phyloP scores from a whole-genome alignment of 1,284 basidiomycete genomes.

The Rhodotorula glutinis region DNA sequence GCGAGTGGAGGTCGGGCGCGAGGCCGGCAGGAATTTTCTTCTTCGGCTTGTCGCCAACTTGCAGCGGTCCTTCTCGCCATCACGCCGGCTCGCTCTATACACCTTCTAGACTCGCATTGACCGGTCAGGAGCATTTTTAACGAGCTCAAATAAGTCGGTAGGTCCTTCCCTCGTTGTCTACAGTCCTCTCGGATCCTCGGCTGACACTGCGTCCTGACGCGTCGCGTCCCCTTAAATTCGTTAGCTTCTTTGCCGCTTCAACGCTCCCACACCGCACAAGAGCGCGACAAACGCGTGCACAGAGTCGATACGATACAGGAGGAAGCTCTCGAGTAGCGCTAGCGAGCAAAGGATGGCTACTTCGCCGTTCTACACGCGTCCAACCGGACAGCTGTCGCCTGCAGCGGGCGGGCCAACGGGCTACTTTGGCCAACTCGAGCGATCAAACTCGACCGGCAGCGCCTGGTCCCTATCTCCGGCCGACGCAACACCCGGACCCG shows the following conservation, averaged over 20 bases:
- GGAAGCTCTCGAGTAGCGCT: too few relatives aligned
- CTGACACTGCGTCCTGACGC: neutral
- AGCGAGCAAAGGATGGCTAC: neutral
- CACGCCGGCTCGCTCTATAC: too few relatives aligned
- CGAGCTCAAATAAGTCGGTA: too few relatives aligned
- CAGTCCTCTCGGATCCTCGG: neutral
- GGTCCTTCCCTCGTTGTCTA: neutral
- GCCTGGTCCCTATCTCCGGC: slow-evolving; percentile 1
- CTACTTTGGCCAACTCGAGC: neutral
- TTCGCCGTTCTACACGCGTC: neutral
- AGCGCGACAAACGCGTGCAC: too few relatives aligned
- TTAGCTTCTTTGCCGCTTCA: neutral
- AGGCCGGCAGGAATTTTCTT: too few relatives aligned
- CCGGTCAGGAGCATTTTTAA: too few relatives aligned
- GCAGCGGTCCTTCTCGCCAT: too few relatives aligned
- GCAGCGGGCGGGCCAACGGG: neutral
- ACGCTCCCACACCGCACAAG: neutral
- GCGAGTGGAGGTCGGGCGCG: too few relatives aligned
- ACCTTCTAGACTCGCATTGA: too few relatives aligned
- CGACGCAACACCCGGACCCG: neutral
- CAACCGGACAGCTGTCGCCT: neutral
- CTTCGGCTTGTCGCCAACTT: too few relatives aligned
- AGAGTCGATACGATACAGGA: too few relatives aligned
- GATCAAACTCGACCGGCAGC: neutral
- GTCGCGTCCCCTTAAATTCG: slow-evolving; percentile 1